Evolutionary conservation across 257 asterid species (phyloP).

Genomic region (Gentiana dahurica): DNA sequence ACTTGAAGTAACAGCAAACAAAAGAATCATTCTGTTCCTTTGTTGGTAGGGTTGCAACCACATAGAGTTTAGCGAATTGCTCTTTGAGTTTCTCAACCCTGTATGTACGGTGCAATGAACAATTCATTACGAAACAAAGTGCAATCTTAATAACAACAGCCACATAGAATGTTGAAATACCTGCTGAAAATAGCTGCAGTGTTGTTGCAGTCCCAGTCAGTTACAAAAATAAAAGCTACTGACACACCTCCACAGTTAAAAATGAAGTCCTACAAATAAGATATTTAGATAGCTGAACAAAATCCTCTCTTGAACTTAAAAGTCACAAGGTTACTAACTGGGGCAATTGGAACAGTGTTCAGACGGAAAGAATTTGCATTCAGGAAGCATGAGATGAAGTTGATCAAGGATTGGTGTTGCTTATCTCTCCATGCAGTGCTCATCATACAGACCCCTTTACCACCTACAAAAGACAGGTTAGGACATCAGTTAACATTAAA

Average conservation of each 20-base stretch:
- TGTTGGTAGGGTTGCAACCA: constrained; percentile 75
- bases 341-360: constrained; percentile 62
- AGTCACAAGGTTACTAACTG: constrained; percentile 34
- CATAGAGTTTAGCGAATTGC: constrained; percentile 82
- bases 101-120: constrained; percentile 9
- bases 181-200: constrained; percentile 38
- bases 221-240: constrained; percentile 66
- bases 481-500: constrained; percentile 6
- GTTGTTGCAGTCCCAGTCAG: constrained; percentile 47
- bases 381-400: constrained; percentile 71
- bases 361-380: constrained; percentile 53
- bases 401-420: constrained; percentile 80
- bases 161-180: constrained; percentile 19
- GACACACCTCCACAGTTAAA: constrained; percentile 87
- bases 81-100: constrained; percentile 69
- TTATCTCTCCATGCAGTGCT: constrained; percentile 64
- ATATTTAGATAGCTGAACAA: constrained; percentile 8
- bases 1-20: constrained; percentile 70
- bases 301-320: not conserved
- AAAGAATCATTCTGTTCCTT: constrained; percentile 66
- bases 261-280: constrained; percentile 76
- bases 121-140: not conserved
- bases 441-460: constrained; percentile 83
- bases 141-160: constrained; percentile 1
- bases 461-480: constrained; percentile 31